Base-by-base conservation (phyloP, 306 rosid species). In the Corylus avellana region DNA sequence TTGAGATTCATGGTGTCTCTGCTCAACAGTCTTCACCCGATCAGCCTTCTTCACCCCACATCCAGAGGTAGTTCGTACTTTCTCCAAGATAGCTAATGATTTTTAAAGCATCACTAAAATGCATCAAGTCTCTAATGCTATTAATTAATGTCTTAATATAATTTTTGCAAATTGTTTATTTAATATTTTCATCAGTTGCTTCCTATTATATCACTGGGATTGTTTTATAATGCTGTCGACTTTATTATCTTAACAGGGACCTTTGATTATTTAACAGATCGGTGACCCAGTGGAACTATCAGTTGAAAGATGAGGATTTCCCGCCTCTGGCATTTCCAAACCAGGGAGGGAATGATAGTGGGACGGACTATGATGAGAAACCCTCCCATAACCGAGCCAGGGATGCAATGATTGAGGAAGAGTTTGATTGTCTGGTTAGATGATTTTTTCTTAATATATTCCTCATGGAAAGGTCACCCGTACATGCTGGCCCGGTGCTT, bases 41-140 rank as follows among this genome's bases (percentile, higher is more conserved):
- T 82, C 97, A 87, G 64, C 97, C 98, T 57, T 89, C 95, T n/a
- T 90, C 97, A 74, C 92, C 97, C 70, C 97, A 87, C 82, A 78
- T 84, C 75, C 84, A 90, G 74, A 90, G 98, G 98, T 92, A 90
- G 78, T 70, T 80, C 56, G 78, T 18, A 29, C 50, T n/a, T 77
- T 77, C 78, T 81, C 66, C 54, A 54, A 29, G 71, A 74, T 56
- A 39, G 18, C 64, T 71, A 61, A 5, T 35, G 20, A 67, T 76
- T 9, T 9, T 37, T 39, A 74, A 53, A 64, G 22, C 44, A 37
- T 32, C 8, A 64, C 70, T 64, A 48, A 61, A 79, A 64, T 13
- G 22, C 50, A n/a, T 74, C 37, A 42, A 64, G 54, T 25, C 69
- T 16, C 2, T 12, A 58, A 48, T 48, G 1, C 12, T 37, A 2